Base-by-base conservation (phyloP, 306 rosid species). In the Urtica urens region DNA sequence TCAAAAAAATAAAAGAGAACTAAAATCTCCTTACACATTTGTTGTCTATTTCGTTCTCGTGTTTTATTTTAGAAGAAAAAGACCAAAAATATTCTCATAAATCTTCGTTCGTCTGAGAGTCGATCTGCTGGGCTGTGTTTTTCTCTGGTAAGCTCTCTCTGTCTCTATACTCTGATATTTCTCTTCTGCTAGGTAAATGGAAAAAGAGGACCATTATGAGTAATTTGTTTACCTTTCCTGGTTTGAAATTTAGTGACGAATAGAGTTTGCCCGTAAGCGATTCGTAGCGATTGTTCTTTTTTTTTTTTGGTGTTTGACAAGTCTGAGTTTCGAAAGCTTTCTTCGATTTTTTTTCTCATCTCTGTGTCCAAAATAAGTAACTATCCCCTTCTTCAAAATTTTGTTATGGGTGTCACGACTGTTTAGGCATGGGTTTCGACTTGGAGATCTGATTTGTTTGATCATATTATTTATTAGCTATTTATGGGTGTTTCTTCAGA, bases 131-230 rank as follows among this genome's bases (percentile, higher is more conserved):
- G 18, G 28, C 47, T 56, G 49, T 34, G 30, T 39, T 38, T 35
- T 50, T 28, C 19, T 52, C 62, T 6, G 75, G 84, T 76, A 11
- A 70, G 60, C 24, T 27, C 51, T 56, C 49, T 63, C 46, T 53
- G 60, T 17, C 50, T 22, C 24, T 11, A 24, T 14, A 20, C 35
- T 4, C 39, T 3, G 7, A 1, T 31, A 2, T 17, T n/a, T 9
- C 16, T 1, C 34, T 21, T 18, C 12, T 48, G 38, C 41, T 41
- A 53, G 76, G 29, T 59, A 12, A 24, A 34, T 29, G 23, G 53
- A 21, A 53, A 58, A 50, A 43, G 16, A 9, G 1, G 35, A 31
- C n/a, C n/a, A n/a, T n/a, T n/a, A n/a, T n/a, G 10, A 3, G 15
- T 35, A 4, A 5, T 31, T 41, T 22, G 1, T 1, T 12, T 40